Evolutionary conservation across 2,329 filamentous ascomycete species (phyloP).

Genomic region (Cordyceps javanica): DNA sequence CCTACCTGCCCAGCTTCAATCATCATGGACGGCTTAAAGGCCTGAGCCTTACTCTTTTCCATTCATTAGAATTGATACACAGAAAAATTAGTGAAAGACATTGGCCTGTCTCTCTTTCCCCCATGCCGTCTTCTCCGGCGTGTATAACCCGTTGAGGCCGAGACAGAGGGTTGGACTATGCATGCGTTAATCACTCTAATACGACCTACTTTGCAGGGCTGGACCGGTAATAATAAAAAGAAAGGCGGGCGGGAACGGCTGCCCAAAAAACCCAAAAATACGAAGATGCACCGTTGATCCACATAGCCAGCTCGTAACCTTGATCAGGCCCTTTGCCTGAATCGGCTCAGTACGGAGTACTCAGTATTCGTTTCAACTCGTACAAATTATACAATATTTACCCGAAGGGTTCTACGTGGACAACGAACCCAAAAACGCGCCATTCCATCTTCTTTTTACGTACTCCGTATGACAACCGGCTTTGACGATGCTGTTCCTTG

Average conservation of each 20-base stretch:
- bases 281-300: constrained; percentile 4
- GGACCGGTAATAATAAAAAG: neutral
- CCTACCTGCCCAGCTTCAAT: neutral
- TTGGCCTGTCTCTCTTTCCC: neutral
- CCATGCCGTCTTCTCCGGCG: neutral
- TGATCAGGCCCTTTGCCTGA: neutral
- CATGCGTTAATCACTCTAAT: neutral
- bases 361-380: neutral
- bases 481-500: neutral
- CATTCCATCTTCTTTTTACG: neutral
- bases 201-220: neutral
- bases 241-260: too few species aligned
- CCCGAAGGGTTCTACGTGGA: neutral
- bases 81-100: neutral
- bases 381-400: neutral
- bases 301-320: neutral
- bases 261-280: neutral
- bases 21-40: neutral
- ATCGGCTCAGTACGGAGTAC: too few species aligned
- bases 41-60: neutral
- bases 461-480: neutral
- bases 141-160: neutral
- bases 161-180: neutral
- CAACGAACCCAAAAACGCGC: neutral
- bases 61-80: neutral